phyloP scores from a whole-genome alignment of 192 early-diverging fungal genomes.

The Endogone sp. region DNA sequence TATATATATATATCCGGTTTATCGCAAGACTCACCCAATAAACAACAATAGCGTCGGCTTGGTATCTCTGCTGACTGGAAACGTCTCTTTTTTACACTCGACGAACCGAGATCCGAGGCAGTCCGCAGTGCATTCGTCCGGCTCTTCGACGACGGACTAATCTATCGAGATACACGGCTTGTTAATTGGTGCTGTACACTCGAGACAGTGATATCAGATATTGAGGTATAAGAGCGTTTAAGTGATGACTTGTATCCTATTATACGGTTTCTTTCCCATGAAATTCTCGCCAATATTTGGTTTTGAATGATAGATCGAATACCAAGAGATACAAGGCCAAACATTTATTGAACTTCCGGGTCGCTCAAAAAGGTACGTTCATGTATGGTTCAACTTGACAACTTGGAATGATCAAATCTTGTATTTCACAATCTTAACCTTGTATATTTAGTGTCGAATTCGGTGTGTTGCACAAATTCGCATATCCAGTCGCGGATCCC shows the following conservation, averaged over 20 bases:
- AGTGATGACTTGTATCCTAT: not conserved
- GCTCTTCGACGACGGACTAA: conserved; percentile 81
- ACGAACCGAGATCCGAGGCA: conserved; percentile 61
- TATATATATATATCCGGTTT: not conserved
- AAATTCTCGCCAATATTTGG: not conserved
- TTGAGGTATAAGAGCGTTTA: conserved; percentile 61
- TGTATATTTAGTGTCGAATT: conserved; percentile 79
- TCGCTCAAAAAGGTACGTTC: conserved; percentile 55
- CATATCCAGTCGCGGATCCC: conserved; percentile 79
- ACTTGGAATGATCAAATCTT: not conserved
- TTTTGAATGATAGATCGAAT: conserved; percentile 63
- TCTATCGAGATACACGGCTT: conserved; percentile 88
- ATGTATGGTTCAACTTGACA: not conserved
- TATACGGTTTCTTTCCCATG: conserved; percentile 4
- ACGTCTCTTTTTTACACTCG: conserved; percentile 87
- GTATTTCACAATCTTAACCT: not conserved
- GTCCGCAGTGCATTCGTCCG: conserved; percentile 91
- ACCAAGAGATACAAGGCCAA: conserved; percentile 68
- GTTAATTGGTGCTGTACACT: conserved; percentile 97
- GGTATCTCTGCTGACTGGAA: conserved; percentile 91
- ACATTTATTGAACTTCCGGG: conserved; percentile 76
- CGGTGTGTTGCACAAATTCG: conserved; percentile 87
- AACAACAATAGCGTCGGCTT: conserved; percentile 45
- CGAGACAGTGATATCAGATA: conserved; percentile 93
- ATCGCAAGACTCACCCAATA: not conserved